phyloP scores from a whole-genome alignment of 1,139 yeast genomes.

The Kluyveromyces sp. region DNA sequence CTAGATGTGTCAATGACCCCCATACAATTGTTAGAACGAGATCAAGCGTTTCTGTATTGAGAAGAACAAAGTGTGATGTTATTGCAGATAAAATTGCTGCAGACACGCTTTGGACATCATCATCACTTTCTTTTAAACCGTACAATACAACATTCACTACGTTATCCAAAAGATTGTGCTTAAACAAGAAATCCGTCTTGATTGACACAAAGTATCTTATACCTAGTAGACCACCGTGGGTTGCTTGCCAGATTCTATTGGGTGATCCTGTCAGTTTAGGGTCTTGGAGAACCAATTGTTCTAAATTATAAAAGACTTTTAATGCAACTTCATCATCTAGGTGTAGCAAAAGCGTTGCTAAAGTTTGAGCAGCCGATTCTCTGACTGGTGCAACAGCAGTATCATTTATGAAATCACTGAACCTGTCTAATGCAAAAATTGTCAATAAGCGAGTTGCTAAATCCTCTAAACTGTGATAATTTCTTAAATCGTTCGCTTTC shows the following conservation, averaged over 20 bases:
- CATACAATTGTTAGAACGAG: conserved; percentile 71
- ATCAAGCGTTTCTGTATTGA: conserved; percentile 54
- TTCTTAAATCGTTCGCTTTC: conserved; percentile 57
- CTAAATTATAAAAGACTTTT: conserved; percentile 58
- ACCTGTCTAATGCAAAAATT: conserved; percentile 84
- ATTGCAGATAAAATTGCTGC: conserved; percentile 91
- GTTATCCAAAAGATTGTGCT: conserved; percentile 53
- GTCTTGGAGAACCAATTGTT: conserved; percentile 67
- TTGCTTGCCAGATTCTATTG: conserved; percentile 74
- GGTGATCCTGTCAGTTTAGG: conserved; percentile 31
- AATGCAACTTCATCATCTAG: conserved; percentile 50
- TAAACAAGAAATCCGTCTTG: conserved; percentile 65
- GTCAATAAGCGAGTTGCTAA: conserved; percentile 80
- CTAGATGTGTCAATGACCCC: conserved; percentile 76
- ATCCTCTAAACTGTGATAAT: conserved; percentile 73
- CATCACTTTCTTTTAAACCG: conserved; percentile 79
- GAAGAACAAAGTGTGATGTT: conserved; percentile 69
- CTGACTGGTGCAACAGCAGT: conserved; percentile 98
- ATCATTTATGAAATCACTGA: conserved; percentile 96
- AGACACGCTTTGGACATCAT: conserved; percentile 95
- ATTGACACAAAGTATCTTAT: conserved; percentile 87
- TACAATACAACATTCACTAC: conserved; percentile 81
- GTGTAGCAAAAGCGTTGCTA: conserved; percentile 81
- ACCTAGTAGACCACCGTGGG: conserved; percentile 97
- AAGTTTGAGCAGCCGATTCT: conserved; percentile 91